These are phyloP conservation scores for Nasturtium officinale DNA, from an alignment of 345 rosid species.

Conservation along the genomic window DNA sequence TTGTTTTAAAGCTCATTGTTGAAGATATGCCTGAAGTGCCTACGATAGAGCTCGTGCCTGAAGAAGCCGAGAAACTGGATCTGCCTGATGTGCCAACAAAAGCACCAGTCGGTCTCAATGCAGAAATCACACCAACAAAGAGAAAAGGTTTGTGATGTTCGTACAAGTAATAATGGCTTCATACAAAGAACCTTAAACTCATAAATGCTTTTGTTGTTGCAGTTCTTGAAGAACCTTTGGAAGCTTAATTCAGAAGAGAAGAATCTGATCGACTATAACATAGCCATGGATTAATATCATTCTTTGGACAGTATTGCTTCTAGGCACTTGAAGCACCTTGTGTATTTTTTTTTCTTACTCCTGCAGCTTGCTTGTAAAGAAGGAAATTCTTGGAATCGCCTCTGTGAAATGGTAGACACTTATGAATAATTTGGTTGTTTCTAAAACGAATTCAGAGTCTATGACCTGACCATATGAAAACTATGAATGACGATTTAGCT, in stretches of 20 bases:
- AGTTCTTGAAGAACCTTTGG: slow-evolving; percentile 84
- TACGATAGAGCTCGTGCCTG: slow-evolving; percentile 41
- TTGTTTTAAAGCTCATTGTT: slow-evolving; percentile 50
- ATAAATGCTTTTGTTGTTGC: slow-evolving; percentile 28
- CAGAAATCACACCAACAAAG: slow-evolving; percentile 49
- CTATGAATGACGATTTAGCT: not conserved
- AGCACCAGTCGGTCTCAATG: slow-evolving; percentile 51
- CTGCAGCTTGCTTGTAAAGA: slow-evolving; percentile 18
- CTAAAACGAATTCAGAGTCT: not conserved
- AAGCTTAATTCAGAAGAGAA: slow-evolving; percentile 54
- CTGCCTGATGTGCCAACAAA: slow-evolving; percentile 84
- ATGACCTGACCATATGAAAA: slow-evolving; percentile 6
- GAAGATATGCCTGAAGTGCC: slow-evolving; percentile 88
- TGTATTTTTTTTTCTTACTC: slow-evolving; percentile 24
- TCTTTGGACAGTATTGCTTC: slow-evolving; percentile 19
- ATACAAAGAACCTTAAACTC: slow-evolving; percentile 3
- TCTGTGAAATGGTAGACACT: not conserved
- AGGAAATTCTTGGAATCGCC: slow-evolving; percentile 4
- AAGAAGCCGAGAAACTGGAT: slow-evolving; percentile 58
- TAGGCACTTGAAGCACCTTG: slow-evolving; percentile 19
- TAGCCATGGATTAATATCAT: slow-evolving; percentile 12
- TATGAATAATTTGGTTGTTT: not conserved
- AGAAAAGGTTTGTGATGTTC: slow-evolving; percentile 57
- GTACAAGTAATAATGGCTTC: not conserved
- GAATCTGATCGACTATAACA: not conserved